Evolutionary conservation across 139 green algal species (phyloP), one percentile per base, ranked within the genome.

Genomic region (Diplosphaera chodatii): DNA sequence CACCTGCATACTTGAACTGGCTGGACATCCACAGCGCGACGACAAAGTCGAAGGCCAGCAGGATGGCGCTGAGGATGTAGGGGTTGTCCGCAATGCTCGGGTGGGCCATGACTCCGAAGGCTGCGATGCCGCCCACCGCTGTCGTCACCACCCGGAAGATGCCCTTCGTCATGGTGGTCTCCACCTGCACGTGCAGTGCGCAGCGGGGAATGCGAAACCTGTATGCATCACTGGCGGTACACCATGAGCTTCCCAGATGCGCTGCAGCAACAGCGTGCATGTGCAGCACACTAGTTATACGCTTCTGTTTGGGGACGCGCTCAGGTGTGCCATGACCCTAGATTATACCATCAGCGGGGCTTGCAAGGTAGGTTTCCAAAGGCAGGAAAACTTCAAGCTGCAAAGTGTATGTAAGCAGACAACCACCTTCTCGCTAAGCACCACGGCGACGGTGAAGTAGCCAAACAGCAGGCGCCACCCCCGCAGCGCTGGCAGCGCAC

Each of bases 391-490:
- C 20, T 4, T 10, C 20, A 30, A 4, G 23, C 23, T n/a, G n/a
- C n/a, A n/a, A n/a, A 28, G 21, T 29, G 4, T 23, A 18, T 30
- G 23, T 4, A 4, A 31, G 27, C 28, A 34, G 5, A 3, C 3
- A 33, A 5, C 27, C 28, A 72, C 28, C 67, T 72, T 72, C 67
- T 72, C 67, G 37, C 32, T 48, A 10, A 72, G 40, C 40, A 72
- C 67, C 40, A 72, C 67, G 0, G 16, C 67, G 4, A 72, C 40
- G 2, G 63, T 68, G 63, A 40, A 59, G 48, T 59, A 59, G 13
- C 48, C 63, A n/a, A 33, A 68, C 6, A 40, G 63, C 30, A 40
- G 63, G 8, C 31, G 30, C 63, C 63, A 68, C 1, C 25, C 30
- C 30, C 63, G 63, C 10, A 32, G 13, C 13, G 48, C 48, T 23